Percentiles rank a stretch among this genome's conserved stretches.
Evolutionary conservation across 345 rosid genomes (phyloP).

Genomic region (Eutrema japonicum): DNA sequence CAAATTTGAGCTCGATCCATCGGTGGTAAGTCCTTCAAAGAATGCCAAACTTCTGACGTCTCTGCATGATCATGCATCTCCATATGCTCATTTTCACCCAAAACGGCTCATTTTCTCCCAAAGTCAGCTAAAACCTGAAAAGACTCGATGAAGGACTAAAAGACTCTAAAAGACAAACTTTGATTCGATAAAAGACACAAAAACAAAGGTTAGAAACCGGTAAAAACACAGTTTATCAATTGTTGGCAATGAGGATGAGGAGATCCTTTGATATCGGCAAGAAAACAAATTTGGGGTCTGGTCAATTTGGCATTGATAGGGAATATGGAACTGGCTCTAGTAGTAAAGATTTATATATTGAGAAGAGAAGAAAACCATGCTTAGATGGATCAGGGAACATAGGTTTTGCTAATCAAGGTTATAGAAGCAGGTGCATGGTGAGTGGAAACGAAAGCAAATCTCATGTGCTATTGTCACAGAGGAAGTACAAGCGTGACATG

Average conservation of each 20-base stretch:
- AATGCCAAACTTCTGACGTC: too few relatives aligned
- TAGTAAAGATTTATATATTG: conserved; percentile 55
- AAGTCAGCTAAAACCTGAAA: too few relatives aligned
- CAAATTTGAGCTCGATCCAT: too few relatives aligned
- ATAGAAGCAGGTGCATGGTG: conserved; percentile 45
- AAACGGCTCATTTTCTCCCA: too few relatives aligned
- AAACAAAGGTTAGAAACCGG: too few relatives aligned
- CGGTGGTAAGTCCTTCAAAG: too few relatives aligned
- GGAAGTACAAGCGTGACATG: conserved; percentile 49
- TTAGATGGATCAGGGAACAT: conserved; percentile 52
- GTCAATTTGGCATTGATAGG: conserved; percentile 48
- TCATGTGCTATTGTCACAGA: conserved; percentile 51
- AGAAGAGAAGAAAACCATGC: conserved; percentile 52
- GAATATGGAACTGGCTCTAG: conserved; percentile 60
- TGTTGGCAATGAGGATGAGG: conserved; percentile 46
- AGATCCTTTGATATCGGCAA: conserved; percentile 43
- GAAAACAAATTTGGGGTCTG: conserved; percentile 55
- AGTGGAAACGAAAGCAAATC: conserved; percentile 45
- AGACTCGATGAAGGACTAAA: too few relatives aligned
- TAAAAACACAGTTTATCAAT: neutral
- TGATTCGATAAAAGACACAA: too few relatives aligned
- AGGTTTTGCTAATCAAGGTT: conserved; percentile 45
- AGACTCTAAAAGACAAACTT: too few relatives aligned
- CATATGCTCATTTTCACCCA: too few relatives aligned
- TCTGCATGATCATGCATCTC: too few relatives aligned